phyloP scores from a whole-genome alignment of 257 asterid species.

The Penstemon newberryi region DNA sequence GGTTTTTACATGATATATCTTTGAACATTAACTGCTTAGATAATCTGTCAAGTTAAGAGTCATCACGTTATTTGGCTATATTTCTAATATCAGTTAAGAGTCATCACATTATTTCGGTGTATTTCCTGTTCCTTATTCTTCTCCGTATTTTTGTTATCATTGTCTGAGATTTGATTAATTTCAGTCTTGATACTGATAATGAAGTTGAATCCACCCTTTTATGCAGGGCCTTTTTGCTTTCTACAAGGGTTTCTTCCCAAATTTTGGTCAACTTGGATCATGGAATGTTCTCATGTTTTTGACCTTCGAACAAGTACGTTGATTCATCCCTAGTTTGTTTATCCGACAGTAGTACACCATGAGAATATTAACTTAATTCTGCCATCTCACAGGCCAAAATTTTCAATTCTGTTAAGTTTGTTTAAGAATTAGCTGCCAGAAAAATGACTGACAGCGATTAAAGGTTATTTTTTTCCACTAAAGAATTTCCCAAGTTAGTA shows the following conservation, averaged over 20 bases:
- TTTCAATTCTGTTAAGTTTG: background rate
- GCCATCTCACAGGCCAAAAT: background rate
- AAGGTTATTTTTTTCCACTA: no score
- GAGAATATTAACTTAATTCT: background rate
- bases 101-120: no score
- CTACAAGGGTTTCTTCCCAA: constrained; percentile 88
- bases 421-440: background rate
- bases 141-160: background rate
- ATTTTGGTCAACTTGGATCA: constrained; percentile 72
- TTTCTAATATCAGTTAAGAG: no score
- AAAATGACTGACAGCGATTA: background rate
- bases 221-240: constrained; percentile 78
- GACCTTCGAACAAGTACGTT: constrained; percentile 73
- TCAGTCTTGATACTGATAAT: constrained; percentile 14
- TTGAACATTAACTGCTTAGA: background rate
- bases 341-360: background rate
- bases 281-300: constrained; percentile 91
- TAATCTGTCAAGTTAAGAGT: constrained; percentile 10
- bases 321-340: constrained; percentile 16
- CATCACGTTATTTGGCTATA: no score
- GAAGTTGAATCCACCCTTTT: constrained; percentile 16
- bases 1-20: background rate
- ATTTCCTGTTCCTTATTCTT: background rate
- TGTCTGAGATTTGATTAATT: constrained; percentile 9
- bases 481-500: no score